These are phyloP conservation scores for Fagus crenata DNA, from an alignment of 306 rosid species.

Conservation along the genomic window DNA sequence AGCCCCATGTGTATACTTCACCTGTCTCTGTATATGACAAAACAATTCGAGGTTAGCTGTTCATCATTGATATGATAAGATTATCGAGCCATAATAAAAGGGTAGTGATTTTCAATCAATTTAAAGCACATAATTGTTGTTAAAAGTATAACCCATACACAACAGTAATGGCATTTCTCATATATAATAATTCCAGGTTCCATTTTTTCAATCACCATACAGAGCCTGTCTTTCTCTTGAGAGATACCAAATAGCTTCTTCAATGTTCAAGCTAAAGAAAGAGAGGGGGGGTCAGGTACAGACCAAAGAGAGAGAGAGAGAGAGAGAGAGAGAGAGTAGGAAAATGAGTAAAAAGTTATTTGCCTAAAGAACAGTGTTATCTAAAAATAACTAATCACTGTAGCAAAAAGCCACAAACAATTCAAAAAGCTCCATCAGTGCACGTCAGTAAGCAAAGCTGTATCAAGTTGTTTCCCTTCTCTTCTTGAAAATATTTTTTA, in stretches of 20 bases:
- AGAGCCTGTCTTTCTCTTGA: neutral
- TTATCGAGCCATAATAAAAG: neutral
- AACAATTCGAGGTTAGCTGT: slow-evolving; percentile 8
- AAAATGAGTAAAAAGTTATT: no score
- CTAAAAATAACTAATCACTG: no score
- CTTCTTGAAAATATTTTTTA: neutral
- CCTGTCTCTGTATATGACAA: slow-evolving; percentile 52
- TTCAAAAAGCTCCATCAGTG: neutral
- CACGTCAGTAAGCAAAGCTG: neutral
- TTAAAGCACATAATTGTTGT: neutral
- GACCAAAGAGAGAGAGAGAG: no score
- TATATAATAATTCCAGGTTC: slow-evolving; percentile 2
- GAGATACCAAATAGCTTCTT: neutral
- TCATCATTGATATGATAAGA: neutral
- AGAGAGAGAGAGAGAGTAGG: no score
- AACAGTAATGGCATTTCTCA: neutral
- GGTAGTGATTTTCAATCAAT: neutral
- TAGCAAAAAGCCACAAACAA: neutral
- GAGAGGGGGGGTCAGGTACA: no score
- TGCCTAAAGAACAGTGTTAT: no score
- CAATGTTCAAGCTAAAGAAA: no score
- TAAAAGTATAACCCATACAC: neutral
- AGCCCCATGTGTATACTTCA: slow-evolving; percentile 85
- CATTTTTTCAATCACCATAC: neutral
- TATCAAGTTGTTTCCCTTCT: neutral